Conservation (phyloP, 495 filamentous ascomycete species). For the Amniculicola lignicola region DNA sequence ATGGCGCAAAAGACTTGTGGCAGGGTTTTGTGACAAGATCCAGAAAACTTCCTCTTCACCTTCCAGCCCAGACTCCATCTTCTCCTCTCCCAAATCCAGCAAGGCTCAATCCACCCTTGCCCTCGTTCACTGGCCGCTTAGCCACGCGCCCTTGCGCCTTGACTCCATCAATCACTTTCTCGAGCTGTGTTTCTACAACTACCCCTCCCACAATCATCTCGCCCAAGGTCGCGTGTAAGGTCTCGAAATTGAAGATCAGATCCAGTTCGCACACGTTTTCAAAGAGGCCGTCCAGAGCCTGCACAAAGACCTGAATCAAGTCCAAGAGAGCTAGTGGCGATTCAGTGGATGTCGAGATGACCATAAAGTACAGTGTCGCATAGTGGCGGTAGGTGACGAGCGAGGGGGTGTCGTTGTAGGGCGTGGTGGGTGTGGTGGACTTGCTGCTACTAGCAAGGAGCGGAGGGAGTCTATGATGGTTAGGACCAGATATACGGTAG, state of each 20-base stretch:
- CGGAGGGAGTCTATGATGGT: conserved; percentile 57
- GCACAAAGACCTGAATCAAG: conserved; percentile 96
- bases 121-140: conserved; percentile 56
- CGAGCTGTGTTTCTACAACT: conserved; percentile 87
- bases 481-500: conserved; percentile 26
- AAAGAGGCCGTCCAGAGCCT: conserved; percentile 89
- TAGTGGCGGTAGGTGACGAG: conserved; percentile 98
- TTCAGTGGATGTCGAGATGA: conserved; percentile 96
- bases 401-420: conserved; percentile 81
- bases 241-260: conserved; percentile 98
- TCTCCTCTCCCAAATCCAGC: conserved; percentile 48
- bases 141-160: conserved; percentile 70
- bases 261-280: conserved; percentile 98
- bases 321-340: conserved; percentile 93
- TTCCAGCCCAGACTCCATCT: conserved; percentile 24
- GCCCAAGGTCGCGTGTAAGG: conserved; percentile 80
- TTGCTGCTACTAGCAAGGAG: conserved; percentile 61
- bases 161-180: conserved; percentile 83
- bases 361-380: conserved; percentile 95
- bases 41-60: conserved; percentile 11
- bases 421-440: conserved; percentile 47
- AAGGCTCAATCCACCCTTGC: conserved; percentile 42
- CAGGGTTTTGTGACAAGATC: not conserved
- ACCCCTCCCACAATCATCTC: conserved; percentile 98
- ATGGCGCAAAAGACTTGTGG: too few species aligned